A percentile compares a stretch with the other conserved stretches of the same genome.
Evolutionary conservation across 495 filamentous ascomycete genomes (phyloP).

Genomic region (Usnea hakonensis): DNA sequence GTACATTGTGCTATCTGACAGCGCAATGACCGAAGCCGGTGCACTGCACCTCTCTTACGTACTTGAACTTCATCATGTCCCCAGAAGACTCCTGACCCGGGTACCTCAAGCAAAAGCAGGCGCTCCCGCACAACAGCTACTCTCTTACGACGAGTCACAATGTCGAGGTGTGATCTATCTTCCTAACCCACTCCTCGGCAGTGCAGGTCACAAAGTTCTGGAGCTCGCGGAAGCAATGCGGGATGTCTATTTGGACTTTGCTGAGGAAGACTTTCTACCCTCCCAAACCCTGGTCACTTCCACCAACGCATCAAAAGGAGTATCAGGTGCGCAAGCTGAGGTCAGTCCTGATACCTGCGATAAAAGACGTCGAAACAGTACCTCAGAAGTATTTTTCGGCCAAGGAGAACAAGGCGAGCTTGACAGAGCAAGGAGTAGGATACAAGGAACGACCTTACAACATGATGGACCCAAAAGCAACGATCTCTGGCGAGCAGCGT

Average conservation of each 20-base stretch:
- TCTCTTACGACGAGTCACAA: slow-evolving; percentile 23
- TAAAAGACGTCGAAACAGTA: slow-evolving; percentile 12
- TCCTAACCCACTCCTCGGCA: slow-evolving; percentile 26
- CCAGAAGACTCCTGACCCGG: slow-evolving; percentile 34
- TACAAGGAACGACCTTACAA: slow-evolving; percentile 20
- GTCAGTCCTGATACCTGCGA: not conserved
- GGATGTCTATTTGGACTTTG: slow-evolving; percentile 11
- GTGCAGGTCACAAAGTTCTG: slow-evolving; percentile 40
- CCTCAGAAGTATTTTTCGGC: slow-evolving; percentile 21
- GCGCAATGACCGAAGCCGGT: slow-evolving; percentile 32
- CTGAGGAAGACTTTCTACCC: slow-evolving; percentile 9
- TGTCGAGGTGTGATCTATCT: slow-evolving; percentile 35
- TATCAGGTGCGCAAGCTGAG: not conserved
- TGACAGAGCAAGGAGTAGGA: slow-evolving; percentile 23
- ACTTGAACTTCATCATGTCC: slow-evolving; percentile 35
- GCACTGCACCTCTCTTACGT: slow-evolving; percentile 41
- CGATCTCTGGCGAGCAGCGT: slow-evolving; percentile 31
- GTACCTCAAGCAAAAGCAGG: slow-evolving; percentile 32
- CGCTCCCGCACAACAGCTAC: slow-evolving; percentile 22
- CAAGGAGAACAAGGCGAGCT: slow-evolving; percentile 24
- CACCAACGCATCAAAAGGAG: slow-evolving; percentile 1
- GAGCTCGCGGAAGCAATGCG: slow-evolving; percentile 43
- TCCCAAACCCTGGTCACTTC: not conserved
- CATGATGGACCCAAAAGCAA: slow-evolving; percentile 24
- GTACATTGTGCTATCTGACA: slow-evolving; percentile 36